Conservation (phyloP, 441 rosid genomes). For the Aleurites moluccanus region DNA sequence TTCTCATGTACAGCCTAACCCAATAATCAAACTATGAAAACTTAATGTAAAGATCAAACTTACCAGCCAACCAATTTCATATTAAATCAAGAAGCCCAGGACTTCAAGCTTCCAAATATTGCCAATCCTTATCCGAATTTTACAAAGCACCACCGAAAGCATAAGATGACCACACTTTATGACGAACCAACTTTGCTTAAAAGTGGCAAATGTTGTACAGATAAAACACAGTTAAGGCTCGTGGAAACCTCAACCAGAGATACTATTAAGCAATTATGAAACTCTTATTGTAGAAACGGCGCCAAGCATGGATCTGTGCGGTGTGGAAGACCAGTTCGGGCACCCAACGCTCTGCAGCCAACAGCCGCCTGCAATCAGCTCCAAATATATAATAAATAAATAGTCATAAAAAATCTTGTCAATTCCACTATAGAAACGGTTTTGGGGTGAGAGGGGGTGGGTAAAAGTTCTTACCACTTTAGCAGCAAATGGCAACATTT, state of each 20-base stretch:
- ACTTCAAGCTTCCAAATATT: no score
- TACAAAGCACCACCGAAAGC: no score
- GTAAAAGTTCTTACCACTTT: slow-evolving; percentile 62
- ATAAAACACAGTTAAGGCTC: background rate
- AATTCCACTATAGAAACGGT: no score
- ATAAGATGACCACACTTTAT: no score
- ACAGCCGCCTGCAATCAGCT: slow-evolving; percentile 65
- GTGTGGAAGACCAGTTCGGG: slow-evolving; percentile 67
- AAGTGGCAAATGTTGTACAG: background rate
- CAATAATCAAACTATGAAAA: no score
- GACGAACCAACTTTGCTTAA: no score
- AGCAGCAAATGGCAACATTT: slow-evolving; percentile 79
- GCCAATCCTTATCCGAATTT: no score
- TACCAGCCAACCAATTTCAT: no score
- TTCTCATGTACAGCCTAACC: no score
- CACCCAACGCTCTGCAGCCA: slow-evolving; percentile 83
- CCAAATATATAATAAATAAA: background rate
- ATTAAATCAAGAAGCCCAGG: no score
- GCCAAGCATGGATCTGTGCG: slow-evolving; percentile 57
- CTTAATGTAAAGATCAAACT: no score
- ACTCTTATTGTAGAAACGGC: slow-evolving; percentile 33
- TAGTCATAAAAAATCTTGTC: background rate
- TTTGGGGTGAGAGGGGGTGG: no score
- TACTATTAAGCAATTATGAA: background rate
- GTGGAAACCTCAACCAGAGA: background rate